Evolutionary conservation across 2,329 filamentous ascomycete species (phyloP).

Genomic region (Beauveria bassiana): DNA sequence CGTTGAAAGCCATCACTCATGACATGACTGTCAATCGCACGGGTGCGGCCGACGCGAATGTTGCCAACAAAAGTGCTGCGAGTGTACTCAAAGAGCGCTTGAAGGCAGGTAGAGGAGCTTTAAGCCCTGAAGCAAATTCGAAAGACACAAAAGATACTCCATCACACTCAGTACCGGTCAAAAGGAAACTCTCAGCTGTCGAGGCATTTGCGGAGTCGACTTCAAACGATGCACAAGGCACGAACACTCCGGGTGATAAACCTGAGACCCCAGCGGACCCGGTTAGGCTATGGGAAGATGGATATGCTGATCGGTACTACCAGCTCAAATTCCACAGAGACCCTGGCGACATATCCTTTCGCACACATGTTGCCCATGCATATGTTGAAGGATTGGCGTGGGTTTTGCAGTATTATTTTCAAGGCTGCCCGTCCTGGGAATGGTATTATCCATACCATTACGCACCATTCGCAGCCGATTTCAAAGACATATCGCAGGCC

Average conservation of each 20-base stretch:
- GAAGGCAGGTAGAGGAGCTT: conserved; percentile 34
- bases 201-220: conserved; percentile 56
- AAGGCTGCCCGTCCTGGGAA: conserved; percentile 96
- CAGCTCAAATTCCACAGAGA: conserved; percentile 90
- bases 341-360: conserved; percentile 74
- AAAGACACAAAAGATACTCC: conserved; percentile 22
- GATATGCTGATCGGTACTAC: conserved; percentile 93
- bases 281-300: conserved; percentile 88
- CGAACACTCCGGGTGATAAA: conserved; percentile 38
- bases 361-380: conserved; percentile 78
- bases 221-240: conserved; percentile 41
- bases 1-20: conserved; percentile 61
- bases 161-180: conserved; percentile 50
- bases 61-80: conserved; percentile 90
- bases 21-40: conserved; percentile 79
- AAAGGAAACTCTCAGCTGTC: conserved; percentile 68
- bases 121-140: conserved; percentile 14
- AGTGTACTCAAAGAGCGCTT: conserved; percentile 78
- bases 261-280: conserved; percentile 64
- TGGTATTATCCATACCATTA: conserved; percentile 99
- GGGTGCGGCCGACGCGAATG: conserved; percentile 58
- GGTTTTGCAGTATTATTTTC: conserved; percentile 96
- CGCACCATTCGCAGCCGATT: conserved; percentile 93
- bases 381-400: conserved; percentile 93
- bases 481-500: conserved; percentile 73